phyloP scores from a whole-genome alignment of 177 flowering plant species.

The Vitis hybrid region DNA sequence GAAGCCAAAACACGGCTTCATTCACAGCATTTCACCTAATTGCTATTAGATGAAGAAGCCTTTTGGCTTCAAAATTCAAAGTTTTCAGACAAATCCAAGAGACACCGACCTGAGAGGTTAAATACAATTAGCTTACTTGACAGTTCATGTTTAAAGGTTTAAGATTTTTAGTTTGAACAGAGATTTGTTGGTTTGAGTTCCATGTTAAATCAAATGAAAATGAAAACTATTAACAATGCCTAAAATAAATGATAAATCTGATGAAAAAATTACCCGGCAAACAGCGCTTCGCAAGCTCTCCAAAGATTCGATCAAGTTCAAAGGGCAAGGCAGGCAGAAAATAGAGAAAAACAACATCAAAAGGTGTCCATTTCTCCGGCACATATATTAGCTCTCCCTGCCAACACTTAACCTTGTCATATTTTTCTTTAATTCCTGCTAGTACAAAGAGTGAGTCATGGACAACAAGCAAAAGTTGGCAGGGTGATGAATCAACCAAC shows the following conservation, averaged over 20 bases:
- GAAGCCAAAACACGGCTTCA: neutral
- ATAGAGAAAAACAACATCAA: constrained; percentile 76
- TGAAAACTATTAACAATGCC: neutral
- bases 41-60: no score
- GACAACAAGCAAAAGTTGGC: constrained; percentile 54
- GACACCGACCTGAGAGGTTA: no score
- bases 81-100: no score
- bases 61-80: no score
- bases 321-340: constrained; percentile 77
- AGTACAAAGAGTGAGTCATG: constrained; percentile 78
- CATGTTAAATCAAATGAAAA: neutral
- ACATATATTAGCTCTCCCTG: constrained; percentile 72
- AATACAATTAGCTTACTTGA: no score
- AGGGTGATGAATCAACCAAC: constrained; percentile 43
- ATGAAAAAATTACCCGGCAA: constrained; percentile 50
- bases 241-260: neutral
- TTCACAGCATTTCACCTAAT: no score
- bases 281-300: constrained; percentile 49
- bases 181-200: no score
- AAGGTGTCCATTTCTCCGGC: constrained; percentile 76
- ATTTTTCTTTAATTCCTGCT: constrained; percentile 70
- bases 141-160: no score
- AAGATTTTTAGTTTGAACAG: no score
- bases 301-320: constrained; percentile 51
- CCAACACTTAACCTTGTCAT: constrained; percentile 85